Evolutionary conservation across 306 rosid genomes (phyloP).

Genomic region (Fagus crenata): DNA sequence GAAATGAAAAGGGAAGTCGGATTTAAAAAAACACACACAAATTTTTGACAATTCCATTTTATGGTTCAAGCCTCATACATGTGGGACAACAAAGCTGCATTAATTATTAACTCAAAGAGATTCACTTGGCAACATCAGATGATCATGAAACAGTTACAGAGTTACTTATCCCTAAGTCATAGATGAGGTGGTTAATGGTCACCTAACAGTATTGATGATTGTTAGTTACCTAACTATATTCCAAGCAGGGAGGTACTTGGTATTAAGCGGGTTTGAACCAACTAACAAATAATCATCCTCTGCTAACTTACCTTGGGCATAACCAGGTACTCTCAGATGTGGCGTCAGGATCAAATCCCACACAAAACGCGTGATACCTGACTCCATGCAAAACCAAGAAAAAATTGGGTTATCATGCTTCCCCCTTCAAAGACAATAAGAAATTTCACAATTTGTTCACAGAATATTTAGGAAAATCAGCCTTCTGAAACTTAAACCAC

Average conservation of each 20-base stretch:
- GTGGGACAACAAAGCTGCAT: background rate
- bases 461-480: background rate
- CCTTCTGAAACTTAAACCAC: slow-evolving; percentile 5
- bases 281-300: slow-evolving; percentile 20
- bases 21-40: slow-evolving; percentile 26
- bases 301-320: slow-evolving; percentile 81
- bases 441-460: slow-evolving; percentile 14
- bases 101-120: background rate
- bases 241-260: slow-evolving; percentile 10
- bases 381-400: slow-evolving; percentile 31
- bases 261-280: slow-evolving; percentile 17
- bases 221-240: slow-evolving; percentile 1
- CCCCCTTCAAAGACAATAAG: background rate
- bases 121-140: background rate
- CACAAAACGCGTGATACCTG: slow-evolving; percentile 99
- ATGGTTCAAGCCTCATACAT: slow-evolving; percentile 7
- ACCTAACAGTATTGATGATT: background rate
- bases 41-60: slow-evolving; percentile 9
- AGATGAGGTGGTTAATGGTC: background rate
- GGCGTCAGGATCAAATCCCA: slow-evolving; percentile 86
- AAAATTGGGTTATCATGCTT: slow-evolving; percentile 20
- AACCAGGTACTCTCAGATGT: slow-evolving; percentile 84
- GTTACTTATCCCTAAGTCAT: background rate
- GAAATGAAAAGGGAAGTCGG: slow-evolving; percentile 26
- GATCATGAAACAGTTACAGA: background rate